Evolutionary conservation across 257 asterid genomes (phyloP), one percentile per base, ranked within the genome.

Genomic region (Solanum stenotomum): DNA sequence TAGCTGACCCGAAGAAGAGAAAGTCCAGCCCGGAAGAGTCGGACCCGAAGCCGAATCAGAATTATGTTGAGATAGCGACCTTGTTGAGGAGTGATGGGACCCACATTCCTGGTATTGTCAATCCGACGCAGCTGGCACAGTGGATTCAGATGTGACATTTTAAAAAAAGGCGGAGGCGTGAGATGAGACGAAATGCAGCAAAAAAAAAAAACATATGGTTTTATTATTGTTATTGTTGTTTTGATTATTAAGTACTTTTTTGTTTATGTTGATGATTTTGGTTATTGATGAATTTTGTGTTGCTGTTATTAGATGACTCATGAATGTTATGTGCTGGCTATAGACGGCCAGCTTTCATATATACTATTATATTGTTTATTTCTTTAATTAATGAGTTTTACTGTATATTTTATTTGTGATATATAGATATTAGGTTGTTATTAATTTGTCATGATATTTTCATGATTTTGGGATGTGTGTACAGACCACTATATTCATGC

Each of bases 51-150:
- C 83, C 35, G 86, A 81, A 79, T 83, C 91, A 87, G 87, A 87
- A 89, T 85, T 95, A 95, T 81, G 92, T 84, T 86, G 98, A 93
- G 87, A 93, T 95, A 92, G 96, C 98, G 1, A 91, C 89, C 61
- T 87, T 94, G 72, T 40, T 94, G 89, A 92, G 84, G 93, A 90
- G 87, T 40, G 93, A 92, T 3, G 98, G 94, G 90, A 91, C 92
- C 91, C 94, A 95, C 92, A 88, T 95, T 44, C 93, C 95, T 4
- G 98, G 95, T 8, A 90, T 95, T 33, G 94, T 95, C 59, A 94
- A 95, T 90, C 98, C 98, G 82, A 91, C 95, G 12, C 93, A 94
- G 75, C 89, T 95, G 87, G 92, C 92, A 22, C 89, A 93, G 87
- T 95, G 98, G 98, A 92, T 95, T 91, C 93, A 91, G 91, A 92